Evolutionary conservation across 345 rosid genomes (phyloP).

Genomic region (Populus deltoides): DNA sequence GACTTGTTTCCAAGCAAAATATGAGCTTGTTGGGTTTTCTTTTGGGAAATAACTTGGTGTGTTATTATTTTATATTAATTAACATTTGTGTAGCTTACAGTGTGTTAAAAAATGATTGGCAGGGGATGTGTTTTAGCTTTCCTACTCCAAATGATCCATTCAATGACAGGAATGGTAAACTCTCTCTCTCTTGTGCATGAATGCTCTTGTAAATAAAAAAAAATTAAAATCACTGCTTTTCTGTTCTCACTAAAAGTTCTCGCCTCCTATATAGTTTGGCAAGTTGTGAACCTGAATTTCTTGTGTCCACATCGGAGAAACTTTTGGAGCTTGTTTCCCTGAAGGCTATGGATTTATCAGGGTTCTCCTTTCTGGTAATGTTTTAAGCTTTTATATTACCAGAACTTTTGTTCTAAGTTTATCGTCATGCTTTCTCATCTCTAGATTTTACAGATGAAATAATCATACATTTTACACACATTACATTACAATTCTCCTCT

Average conservation of each 20-base stretch:
- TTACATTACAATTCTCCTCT: not conserved
- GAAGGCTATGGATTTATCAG: conserved; percentile 68
- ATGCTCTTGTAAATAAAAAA: not conserved
- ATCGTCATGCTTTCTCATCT: not conserved
- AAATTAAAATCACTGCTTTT: not conserved
- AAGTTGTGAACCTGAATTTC: conserved; percentile 86
- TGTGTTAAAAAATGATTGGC: not conserved
- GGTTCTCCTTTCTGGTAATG: conserved; percentile 74
- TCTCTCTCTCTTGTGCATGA: not conserved
- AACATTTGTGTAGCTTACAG: not conserved
- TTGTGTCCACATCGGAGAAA: conserved; percentile 82
- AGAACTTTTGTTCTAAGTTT: not conserved
- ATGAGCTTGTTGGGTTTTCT: not conserved
- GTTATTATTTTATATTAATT: not conserved
- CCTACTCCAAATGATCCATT: conserved; percentile 76
- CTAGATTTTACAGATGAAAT: not conserved
- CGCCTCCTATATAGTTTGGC: conserved; percentile 46
- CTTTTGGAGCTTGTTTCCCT: conserved; percentile 71
- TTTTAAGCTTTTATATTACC: not conserved
- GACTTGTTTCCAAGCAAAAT: not conserved
- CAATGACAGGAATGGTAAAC: conserved; percentile 56
- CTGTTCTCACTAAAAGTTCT: conserved; percentile 1
- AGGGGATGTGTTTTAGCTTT: conserved; percentile 97
- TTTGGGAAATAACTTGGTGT: not conserved
- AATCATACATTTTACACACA: not conserved